Percentiles rank a stretch among this genome's conserved stretches.
Evolutionary conservation across 208 protist genomes (phyloP).

Genomic region (Trypanosoma theileri): DNA sequence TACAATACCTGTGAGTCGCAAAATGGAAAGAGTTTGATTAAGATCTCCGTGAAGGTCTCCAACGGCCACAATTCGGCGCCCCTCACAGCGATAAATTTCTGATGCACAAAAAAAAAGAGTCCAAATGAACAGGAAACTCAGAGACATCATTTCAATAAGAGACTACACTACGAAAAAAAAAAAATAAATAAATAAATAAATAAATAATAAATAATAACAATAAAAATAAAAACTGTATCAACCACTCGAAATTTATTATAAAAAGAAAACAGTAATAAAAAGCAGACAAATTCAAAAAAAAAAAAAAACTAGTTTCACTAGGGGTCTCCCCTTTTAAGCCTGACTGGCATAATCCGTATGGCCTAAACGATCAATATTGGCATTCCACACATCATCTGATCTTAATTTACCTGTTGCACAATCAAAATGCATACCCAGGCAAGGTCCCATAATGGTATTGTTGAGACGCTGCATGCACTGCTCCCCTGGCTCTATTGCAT

Average conservation of each 20-base stretch:
- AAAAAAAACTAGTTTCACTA: not conserved
- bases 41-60: slow-evolving; percentile 89
- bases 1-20: slow-evolving; percentile 70
- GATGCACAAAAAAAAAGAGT: slow-evolving; percentile 8
- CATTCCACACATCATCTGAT: slow-evolving; percentile 42
- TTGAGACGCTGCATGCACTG: slow-evolving; percentile 76
- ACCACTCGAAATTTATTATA: not conserved
- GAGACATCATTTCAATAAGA: slow-evolving; percentile 2
- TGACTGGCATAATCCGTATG: slow-evolving; percentile 24
- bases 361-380: slow-evolving; percentile 5
- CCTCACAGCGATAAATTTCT: slow-evolving; percentile 5
- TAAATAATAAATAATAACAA: slow-evolving; percentile 13
- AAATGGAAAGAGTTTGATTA: slow-evolving; percentile 67
- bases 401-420: slow-evolving; percentile 65
- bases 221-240: slow-evolving; percentile 5
- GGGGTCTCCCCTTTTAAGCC: slow-evolving; percentile 10
- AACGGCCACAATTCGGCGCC: slow-evolving; percentile 71
- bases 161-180: slow-evolving; percentile 2
- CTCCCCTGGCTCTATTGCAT: slow-evolving; percentile 79
- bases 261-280: slow-evolving; percentile 19
- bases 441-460: slow-evolving; percentile 74
- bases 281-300: not conserved
- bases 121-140: slow-evolving; percentile 16
- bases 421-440: slow-evolving; percentile 76
- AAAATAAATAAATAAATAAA: slow-evolving; percentile 17